Conservation (phyloP, 805 yeast genomes). For the Ogataea salicorniae region DNA sequence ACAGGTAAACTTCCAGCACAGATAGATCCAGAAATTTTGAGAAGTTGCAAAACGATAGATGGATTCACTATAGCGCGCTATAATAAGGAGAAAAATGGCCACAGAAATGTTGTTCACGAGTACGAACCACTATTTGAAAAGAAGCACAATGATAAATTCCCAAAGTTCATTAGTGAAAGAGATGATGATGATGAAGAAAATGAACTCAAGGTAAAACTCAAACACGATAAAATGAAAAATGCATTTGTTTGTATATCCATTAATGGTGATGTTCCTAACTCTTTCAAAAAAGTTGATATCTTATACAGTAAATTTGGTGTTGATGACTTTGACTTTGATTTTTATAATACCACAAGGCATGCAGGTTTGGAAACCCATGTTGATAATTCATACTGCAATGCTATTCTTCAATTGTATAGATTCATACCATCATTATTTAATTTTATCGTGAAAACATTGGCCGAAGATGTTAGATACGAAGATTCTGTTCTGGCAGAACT, state of each 20-base stretch:
- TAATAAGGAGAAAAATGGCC: slow-evolving; percentile 52
- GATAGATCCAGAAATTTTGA: slow-evolving; percentile 45
- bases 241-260: slow-evolving; percentile 29
- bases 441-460: slow-evolving; percentile 49
- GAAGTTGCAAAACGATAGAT: slow-evolving; percentile 32
- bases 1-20: slow-evolving; percentile 52
- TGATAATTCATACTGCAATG: slow-evolving; percentile 71
- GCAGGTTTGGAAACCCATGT: slow-evolving; percentile 90
- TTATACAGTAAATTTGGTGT: slow-evolving; percentile 88
- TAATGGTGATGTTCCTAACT: slow-evolving; percentile 56
- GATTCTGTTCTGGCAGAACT: slow-evolving; percentile 66
- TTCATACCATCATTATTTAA: slow-evolving; percentile 73
- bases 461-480: slow-evolving; percentile 43
- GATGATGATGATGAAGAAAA: slow-evolving; percentile 29
- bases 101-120: slow-evolving; percentile 42
- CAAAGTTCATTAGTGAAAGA: slow-evolving; percentile 60
- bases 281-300: slow-evolving; percentile 69
- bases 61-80: slow-evolving; percentile 44
- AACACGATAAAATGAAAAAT: slow-evolving; percentile 13
- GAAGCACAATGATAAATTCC: slow-evolving; percentile 28
- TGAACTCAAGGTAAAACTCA: slow-evolving; percentile 19
- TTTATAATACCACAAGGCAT: slow-evolving; percentile 65
- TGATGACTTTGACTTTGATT: slow-evolving; percentile 86
- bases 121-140: slow-evolving; percentile 36
- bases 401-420: slow-evolving; percentile 74